A percentile compares a stretch with the other conserved stretches of the same genome.
phyloP scores from a whole-genome alignment of 805 yeast genomes.

The Spathaspora boniae region DNA sequence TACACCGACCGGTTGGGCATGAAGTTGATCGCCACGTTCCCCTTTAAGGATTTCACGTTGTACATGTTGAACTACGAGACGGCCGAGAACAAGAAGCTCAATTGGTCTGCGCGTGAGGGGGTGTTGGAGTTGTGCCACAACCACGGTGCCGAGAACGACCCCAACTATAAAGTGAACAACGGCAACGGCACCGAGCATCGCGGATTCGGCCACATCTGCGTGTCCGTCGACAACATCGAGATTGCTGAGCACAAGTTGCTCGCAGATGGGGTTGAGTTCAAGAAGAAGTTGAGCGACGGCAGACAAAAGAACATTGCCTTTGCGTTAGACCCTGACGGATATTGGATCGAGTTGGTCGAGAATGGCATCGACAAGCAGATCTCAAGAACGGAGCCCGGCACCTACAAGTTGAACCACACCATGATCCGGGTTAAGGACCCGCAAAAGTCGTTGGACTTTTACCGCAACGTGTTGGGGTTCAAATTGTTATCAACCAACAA shows the following conservation, averaged over 20 bases:
- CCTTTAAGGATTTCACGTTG: slow-evolving; percentile 57
- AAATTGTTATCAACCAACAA: slow-evolving; percentile 56
- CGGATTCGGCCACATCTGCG: slow-evolving; percentile 93
- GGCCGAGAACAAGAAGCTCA: slow-evolving; percentile 31
- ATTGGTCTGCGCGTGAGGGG: slow-evolving; percentile 54
- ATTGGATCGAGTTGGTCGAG: slow-evolving; percentile 90
- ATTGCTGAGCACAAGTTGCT: slow-evolving; percentile 58
- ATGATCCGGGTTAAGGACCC: slow-evolving; percentile 95
- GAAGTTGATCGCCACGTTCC: slow-evolving; percentile 51
- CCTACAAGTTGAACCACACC: slow-evolving; percentile 72
- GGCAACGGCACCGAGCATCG: slow-evolving; percentile 80
- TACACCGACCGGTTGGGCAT: slow-evolving; percentile 75
- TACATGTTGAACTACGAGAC: slow-evolving; percentile 64
- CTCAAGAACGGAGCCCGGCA: slow-evolving; percentile 32
- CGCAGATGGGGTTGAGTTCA: slow-evolving; percentile 63
- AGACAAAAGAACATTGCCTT: slow-evolving; percentile 92
- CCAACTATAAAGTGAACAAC: slow-evolving; percentile 56
- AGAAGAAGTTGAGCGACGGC: slow-evolving; percentile 85
- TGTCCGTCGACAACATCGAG: slow-evolving; percentile 78
- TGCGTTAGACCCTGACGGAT: slow-evolving; percentile 92
- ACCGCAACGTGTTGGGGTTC: slow-evolving; percentile 79
- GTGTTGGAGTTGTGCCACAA: slow-evolving; percentile 81
- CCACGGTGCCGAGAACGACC: slow-evolving; percentile 65
- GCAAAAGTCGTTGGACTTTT: slow-evolving; percentile 68
- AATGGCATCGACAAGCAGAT: slow-evolving; percentile 44